Percentiles rank a stretch among this genome's conserved stretches.
Conservation (phyloP, 371 early-diverging fungal species). For the Rozella allomycis region DNA sequence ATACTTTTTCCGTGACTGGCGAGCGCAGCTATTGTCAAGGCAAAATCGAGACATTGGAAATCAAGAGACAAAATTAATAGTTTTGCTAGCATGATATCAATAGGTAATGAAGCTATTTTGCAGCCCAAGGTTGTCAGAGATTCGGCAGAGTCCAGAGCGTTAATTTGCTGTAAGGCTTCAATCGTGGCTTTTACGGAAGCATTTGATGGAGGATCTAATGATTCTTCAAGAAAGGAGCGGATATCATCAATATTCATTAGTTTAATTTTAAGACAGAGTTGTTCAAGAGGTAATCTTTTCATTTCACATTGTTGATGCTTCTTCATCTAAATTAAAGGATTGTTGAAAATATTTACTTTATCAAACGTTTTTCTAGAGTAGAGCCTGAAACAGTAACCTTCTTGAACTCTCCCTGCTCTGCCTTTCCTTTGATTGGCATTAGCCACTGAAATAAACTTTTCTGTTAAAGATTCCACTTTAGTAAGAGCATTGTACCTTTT, state of each 20-base stretch:
- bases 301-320: conserved; percentile 40
- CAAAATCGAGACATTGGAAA: conserved; percentile 51
- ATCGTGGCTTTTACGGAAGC: too few species aligned
- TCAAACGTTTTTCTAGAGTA: conserved; percentile 18
- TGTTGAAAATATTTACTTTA: conserved; percentile 20
- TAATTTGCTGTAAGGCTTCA: too few species aligned
- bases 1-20: too few species aligned
- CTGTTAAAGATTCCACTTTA: conserved; percentile 40
- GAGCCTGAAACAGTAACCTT: conserved; percentile 47
- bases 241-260: conserved; percentile 2
- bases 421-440: conserved; percentile 73
- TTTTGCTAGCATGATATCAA: too few species aligned
- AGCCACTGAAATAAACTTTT: conserved; percentile 49
- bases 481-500: conserved; percentile 6
- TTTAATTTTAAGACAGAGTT: conserved; percentile 55
- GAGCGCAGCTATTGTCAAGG: conserved; percentile 63
- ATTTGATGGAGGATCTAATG: too few species aligned
- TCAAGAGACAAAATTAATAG: too few species aligned
- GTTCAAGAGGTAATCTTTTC: conserved; percentile 50
- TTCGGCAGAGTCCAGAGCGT: too few species aligned
- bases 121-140: too few species aligned
- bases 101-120: too few species aligned
- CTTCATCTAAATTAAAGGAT: conserved; percentile 24
- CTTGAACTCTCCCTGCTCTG: conserved; percentile 72
- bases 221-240: too few species aligned